phyloP scores from a whole-genome alignment of 805 yeast species.

The Spathaspora arborariae region DNA sequence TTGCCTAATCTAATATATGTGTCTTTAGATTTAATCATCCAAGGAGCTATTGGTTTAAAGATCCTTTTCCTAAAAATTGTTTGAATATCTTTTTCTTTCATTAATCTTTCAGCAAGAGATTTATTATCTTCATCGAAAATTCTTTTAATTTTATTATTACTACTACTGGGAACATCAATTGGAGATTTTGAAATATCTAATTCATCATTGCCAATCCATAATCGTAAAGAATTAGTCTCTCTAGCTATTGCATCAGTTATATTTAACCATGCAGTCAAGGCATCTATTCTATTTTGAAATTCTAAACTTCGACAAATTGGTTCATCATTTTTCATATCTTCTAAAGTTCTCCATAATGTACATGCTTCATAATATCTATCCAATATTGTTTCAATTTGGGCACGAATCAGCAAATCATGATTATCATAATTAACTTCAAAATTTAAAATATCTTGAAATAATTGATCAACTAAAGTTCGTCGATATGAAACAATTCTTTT shows the following conservation, averaged over 20 bases:
- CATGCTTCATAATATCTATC: conserved; percentile 64
- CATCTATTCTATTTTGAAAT: conserved; percentile 65
- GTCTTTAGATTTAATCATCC: conserved; percentile 78
- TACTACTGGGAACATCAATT: conserved; percentile 13
- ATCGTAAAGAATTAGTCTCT: conserved; percentile 55
- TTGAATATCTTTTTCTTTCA: conserved; percentile 76
- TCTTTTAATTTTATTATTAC: conserved; percentile 14
- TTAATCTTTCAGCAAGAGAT: conserved; percentile 75
- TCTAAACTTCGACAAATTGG: conserved; percentile 64
- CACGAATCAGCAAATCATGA: conserved; percentile 25
- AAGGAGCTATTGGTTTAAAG: conserved; percentile 66
- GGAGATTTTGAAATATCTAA: conserved; percentile 54
- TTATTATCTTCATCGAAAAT: conserved; percentile 56
- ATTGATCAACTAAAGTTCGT: conserved; percentile 67
- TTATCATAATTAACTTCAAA: conserved; percentile 54
- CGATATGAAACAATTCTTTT: conserved; percentile 61
- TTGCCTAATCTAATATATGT: conserved; percentile 61
- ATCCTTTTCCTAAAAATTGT: conserved; percentile 68
- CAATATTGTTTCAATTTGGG: conserved; percentile 54
- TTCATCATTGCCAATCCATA: conserved; percentile 85
- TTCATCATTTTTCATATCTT: conserved; percentile 75
- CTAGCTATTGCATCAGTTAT: conserved; percentile 65
- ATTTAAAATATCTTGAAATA: conserved; percentile 63
- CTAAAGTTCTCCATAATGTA: conserved; percentile 72
- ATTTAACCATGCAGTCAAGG: conserved; percentile 80